Conservation (phyloP, 1,139 yeast genomes). For the Yamadazyma dendronema region DNA sequence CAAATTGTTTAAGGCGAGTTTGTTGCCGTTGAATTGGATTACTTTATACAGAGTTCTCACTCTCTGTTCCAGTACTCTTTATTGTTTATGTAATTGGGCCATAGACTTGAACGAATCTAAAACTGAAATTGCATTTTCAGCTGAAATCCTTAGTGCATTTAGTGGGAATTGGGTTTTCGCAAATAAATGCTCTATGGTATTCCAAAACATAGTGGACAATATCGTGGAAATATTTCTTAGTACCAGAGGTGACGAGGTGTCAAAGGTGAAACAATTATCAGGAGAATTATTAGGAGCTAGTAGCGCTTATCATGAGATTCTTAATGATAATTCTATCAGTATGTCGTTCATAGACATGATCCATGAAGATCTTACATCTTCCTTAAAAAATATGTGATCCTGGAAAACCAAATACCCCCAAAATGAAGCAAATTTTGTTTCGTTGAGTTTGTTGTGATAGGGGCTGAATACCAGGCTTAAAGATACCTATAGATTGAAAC, state of each 20-base stretch:
- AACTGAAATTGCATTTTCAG: conserved; percentile 42
- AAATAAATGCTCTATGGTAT: conserved; percentile 40
- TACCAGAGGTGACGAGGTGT: conserved; percentile 24
- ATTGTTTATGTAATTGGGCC: conserved; percentile 44
- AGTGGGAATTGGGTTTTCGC: conserved; percentile 48
- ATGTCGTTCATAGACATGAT: conserved; percentile 18
- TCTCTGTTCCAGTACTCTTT: conserved; percentile 43
- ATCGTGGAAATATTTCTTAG: conserved; percentile 37
- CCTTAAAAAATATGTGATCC: too few species aligned
- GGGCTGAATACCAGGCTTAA: too few species aligned
- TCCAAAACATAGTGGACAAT: conserved; percentile 38
- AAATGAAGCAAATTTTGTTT: too few species aligned
- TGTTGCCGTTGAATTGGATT: conserved; percentile 49
- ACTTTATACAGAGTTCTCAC: conserved; percentile 44
- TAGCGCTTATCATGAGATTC: conserved; percentile 42
- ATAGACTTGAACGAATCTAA: conserved; percentile 44
- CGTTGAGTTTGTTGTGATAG: too few species aligned
- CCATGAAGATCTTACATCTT: background rate
- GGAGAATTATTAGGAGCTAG: conserved; percentile 42
- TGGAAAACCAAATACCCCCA: too few species aligned
- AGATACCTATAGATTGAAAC: too few species aligned
- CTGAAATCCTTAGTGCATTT: conserved; percentile 44
- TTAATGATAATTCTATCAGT: conserved; percentile 41
- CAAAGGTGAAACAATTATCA: conserved; percentile 35
- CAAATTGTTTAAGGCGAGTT: conserved; percentile 37